These are phyloP conservation scores for Pythium diclinum DNA, from an alignment of 352 stramenopile genomes.

Conservation along the genomic window DNA sequence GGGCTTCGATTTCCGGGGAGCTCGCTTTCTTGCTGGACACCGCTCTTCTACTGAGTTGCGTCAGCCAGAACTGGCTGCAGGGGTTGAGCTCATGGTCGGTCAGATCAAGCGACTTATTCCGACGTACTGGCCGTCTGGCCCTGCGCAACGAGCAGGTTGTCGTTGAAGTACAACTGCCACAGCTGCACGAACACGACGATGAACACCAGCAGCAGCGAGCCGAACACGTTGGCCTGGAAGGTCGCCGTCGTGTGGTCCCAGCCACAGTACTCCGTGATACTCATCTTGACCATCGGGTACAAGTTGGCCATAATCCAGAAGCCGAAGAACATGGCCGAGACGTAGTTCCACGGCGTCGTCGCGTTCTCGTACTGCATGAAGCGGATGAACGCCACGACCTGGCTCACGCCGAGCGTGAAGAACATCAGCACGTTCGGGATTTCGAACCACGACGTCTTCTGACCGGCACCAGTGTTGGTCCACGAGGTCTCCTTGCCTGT, in stretches of 20 bases:
- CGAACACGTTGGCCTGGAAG: slow-evolving; percentile 83
- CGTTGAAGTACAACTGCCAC: slow-evolving; percentile 82
- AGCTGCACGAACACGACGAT: slow-evolving; percentile 87
- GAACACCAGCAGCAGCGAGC: slow-evolving; percentile 77
- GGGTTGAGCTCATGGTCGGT: not conserved
- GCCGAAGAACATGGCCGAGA: slow-evolving; percentile 86
- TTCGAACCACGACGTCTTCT: slow-evolving; percentile 87
- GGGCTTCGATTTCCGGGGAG: not conserved
- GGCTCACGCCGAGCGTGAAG: slow-evolving; percentile 75
- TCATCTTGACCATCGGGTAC: slow-evolving; percentile 91
- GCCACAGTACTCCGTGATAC: slow-evolving; percentile 86
- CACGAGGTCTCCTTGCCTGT: slow-evolving; percentile 86
- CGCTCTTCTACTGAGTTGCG: slow-evolving; percentile 2
- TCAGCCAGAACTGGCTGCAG: not conserved
- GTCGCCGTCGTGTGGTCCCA: slow-evolving; percentile 85
- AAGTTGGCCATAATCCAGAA: slow-evolving; percentile 86
- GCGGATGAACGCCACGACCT: slow-evolving; percentile 74
- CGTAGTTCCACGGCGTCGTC: slow-evolving; percentile 87
- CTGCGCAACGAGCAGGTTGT: slow-evolving; percentile 64
- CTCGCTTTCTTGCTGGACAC: not conserved
- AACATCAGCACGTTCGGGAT: slow-evolving; percentile 89
- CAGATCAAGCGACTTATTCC: not conserved
- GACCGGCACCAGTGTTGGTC: slow-evolving; percentile 86
- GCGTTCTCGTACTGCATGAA: slow-evolving; percentile 90
- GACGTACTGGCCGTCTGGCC: slow-evolving; percentile 28